A percentile compares a stretch with the other conserved stretches of the same genome.
Conservation (phyloP, 2,329 filamentous ascomycete genomes). For the Hymenoscyphus scutula region DNA sequence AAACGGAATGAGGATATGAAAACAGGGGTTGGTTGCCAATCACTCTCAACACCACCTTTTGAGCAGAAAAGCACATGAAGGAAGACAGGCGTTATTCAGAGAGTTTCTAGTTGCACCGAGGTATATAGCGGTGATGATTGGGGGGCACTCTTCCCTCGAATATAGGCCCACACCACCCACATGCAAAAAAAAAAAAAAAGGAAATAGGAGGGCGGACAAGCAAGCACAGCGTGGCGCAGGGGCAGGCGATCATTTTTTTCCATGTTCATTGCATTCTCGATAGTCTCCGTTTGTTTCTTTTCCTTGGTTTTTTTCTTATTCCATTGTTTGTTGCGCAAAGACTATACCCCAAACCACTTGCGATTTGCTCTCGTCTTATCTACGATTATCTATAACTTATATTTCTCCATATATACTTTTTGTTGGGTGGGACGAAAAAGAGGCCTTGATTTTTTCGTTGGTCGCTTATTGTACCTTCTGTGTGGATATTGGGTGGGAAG, state of each 20-base stretch:
- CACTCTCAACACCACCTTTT: conserved; percentile 2
- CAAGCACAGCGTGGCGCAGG: conserved; percentile 6
- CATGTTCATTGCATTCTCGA: neutral
- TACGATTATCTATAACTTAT: conserved; percentile 2
- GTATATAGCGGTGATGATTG: conserved; percentile 7
- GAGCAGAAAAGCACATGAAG: neutral
- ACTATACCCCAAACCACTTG: conserved; percentile 4
- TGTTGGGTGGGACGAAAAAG: neutral
- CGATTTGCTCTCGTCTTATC: neutral
- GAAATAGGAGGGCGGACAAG: neutral
- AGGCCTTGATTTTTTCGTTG: neutral
- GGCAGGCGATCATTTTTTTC: conserved; percentile 4
- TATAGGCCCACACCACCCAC: conserved; percentile 1
- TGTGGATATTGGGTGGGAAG: conserved; percentile 1
- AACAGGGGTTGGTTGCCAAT: conserved; percentile 4
- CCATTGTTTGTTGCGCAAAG: conserved; percentile 4
- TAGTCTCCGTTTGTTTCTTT: neutral
- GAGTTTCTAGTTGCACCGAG: conserved; percentile 4
- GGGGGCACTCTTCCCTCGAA: neutral
- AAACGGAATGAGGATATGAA: conserved; percentile 6
- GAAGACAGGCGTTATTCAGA: conserved; percentile 8
- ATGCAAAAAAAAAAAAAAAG: neutral
- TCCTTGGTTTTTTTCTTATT: neutral
- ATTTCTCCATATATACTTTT: conserved; percentile 5
- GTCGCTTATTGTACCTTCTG: neutral